Conservation (phyloP, 768 basidiomycete genomes). For the Termitomyces sp. region DNA sequence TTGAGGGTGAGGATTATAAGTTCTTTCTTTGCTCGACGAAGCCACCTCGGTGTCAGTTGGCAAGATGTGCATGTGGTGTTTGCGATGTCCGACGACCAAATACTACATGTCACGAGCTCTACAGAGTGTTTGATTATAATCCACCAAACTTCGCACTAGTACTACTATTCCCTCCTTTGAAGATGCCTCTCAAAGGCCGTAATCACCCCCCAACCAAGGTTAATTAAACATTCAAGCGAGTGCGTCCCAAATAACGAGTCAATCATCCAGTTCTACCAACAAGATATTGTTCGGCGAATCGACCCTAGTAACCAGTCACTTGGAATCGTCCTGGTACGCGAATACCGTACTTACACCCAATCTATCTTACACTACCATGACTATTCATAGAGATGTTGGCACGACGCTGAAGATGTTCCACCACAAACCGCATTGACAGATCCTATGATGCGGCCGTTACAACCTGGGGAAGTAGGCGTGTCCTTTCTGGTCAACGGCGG, state of each 20-base stretch:
- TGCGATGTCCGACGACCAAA: not conserved
- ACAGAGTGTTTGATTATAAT: too few relatives aligned
- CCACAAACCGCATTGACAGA: conserved; percentile 44
- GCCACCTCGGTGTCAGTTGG: not conserved
- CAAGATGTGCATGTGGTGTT: not conserved
- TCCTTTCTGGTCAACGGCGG: conserved; percentile 52
- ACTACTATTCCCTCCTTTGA: not conserved
- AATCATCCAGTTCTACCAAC: conserved; percentile 53
- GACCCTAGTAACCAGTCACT: conserved; percentile 35
- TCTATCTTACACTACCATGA: not conserved
- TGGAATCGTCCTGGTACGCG: conserved; percentile 65
- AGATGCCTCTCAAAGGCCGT: conserved; percentile 11
- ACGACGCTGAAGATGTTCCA: conserved; percentile 74
- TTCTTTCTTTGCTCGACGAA: not conserved
- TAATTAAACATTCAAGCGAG: not conserved
- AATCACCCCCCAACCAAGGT: conserved; percentile 18
- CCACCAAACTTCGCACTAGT: not conserved
- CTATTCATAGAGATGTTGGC: conserved; percentile 80
- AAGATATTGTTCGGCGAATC: conserved; percentile 59
- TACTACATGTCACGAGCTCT: too few relatives aligned
- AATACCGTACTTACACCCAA: not conserved
- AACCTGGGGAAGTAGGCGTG: conserved; percentile 80
- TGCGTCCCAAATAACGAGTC: not conserved
- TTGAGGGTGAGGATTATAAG: not conserved
- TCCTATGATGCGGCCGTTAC: conserved; percentile 72